A percentile compares a stretch with the other conserved stretches of the same genome.
phyloP scores from a whole-genome alignment of 176 grass and related monocot genomes.

The Miscanthus lutarioriparius region DNA sequence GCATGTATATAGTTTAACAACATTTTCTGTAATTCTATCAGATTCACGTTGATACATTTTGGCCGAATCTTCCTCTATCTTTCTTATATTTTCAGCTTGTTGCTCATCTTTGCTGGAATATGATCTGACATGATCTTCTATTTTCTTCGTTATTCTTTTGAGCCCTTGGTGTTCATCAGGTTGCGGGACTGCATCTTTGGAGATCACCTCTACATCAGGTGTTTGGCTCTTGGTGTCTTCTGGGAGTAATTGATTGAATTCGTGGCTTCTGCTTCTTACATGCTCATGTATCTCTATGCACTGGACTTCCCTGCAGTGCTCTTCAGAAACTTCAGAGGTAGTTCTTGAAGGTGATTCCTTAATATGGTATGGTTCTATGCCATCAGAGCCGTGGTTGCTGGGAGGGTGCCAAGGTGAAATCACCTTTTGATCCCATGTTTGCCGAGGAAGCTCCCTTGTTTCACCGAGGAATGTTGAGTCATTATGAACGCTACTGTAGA shows the following conservation, averaged over 20 bases:
- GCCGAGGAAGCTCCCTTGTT: conserved; percentile 27
- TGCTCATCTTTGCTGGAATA: conserved; percentile 37
- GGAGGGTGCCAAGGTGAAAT: conserved; percentile 40
- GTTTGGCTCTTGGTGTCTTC: conserved; percentile 50
- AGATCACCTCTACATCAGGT: conserved; percentile 45
- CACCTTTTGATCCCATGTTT: conserved; percentile 31
- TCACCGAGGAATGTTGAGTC: conserved; percentile 27
- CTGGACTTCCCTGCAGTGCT: conserved; percentile 87
- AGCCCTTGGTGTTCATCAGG: conserved; percentile 32
- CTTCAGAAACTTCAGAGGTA: conserved; percentile 59
- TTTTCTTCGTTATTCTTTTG: conserved; percentile 33
- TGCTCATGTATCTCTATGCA: conserved; percentile 72
- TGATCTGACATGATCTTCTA: conserved; percentile 33
- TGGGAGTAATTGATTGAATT: conserved; percentile 48
- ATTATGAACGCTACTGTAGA: conserved; percentile 38
- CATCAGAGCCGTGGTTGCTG: conserved; percentile 54
- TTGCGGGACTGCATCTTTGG: conserved; percentile 18
- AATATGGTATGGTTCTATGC: conserved; percentile 45
- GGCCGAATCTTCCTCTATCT: conserved; percentile 27
- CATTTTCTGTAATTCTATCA: conserved; percentile 20
- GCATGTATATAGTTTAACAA: conserved; percentile 39
- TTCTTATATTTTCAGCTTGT: conserved; percentile 16
- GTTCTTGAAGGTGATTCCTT: conserved; percentile 33
- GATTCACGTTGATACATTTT: conserved; percentile 44
- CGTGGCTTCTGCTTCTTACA: conserved; percentile 39